These are phyloP conservation scores for Harringtonia lauricola DNA, from an alignment of 2,329 filamentous ascomycete genomes.

Conservation along the genomic window DNA sequence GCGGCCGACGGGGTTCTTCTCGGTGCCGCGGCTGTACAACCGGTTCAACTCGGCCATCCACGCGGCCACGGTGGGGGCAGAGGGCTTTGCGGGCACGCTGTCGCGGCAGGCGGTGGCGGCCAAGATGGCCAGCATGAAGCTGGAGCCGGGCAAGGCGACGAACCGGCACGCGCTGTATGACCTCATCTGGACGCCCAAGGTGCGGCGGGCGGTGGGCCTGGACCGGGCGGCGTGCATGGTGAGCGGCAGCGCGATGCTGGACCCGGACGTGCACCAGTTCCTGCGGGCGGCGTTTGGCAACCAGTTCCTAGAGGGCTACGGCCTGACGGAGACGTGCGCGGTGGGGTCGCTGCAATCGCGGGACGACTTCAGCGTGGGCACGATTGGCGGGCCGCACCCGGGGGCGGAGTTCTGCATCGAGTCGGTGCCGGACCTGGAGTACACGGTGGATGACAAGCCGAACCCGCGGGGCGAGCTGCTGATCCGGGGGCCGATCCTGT, in stretches of 20 bases:
- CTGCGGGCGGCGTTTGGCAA: slow-evolving; percentile 73
- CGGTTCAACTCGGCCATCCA: slow-evolving; percentile 78
- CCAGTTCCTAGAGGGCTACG: slow-evolving; percentile 78
- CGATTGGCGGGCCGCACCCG: slow-evolving; percentile 64
- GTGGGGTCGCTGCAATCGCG: slow-evolving; percentile 57
- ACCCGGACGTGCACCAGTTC: slow-evolving; percentile 80
- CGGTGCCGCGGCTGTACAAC: slow-evolving; percentile 86
- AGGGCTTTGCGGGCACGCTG: slow-evolving; percentile 70
- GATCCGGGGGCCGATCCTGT: slow-evolving; percentile 67
- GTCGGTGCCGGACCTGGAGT: slow-evolving; percentile 91
- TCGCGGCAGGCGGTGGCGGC: slow-evolving; percentile 68
- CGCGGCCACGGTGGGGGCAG: slow-evolving; percentile 63
- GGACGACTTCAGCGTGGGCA: slow-evolving; percentile 65
- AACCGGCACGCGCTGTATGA: slow-evolving; percentile 72
- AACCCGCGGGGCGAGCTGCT: slow-evolving; percentile 84
- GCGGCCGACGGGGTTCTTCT: slow-evolving; percentile 71
- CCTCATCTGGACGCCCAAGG: slow-evolving; percentile 84
- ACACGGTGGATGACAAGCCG: slow-evolving; percentile 77
- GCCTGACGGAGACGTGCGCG: slow-evolving; percentile 88
- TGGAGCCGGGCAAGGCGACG: slow-evolving; percentile 60
- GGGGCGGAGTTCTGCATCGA: slow-evolving; percentile 66
- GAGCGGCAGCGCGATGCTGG: slow-evolving; percentile 82
- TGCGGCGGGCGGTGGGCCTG: slow-evolving; percentile 71
- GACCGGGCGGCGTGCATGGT: slow-evolving; percentile 64
- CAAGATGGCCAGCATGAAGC: slow-evolving; percentile 70